Evolutionary conservation across 768 basidiomycete genomes (phyloP).

Genomic region (Boletus reticulatus): DNA sequence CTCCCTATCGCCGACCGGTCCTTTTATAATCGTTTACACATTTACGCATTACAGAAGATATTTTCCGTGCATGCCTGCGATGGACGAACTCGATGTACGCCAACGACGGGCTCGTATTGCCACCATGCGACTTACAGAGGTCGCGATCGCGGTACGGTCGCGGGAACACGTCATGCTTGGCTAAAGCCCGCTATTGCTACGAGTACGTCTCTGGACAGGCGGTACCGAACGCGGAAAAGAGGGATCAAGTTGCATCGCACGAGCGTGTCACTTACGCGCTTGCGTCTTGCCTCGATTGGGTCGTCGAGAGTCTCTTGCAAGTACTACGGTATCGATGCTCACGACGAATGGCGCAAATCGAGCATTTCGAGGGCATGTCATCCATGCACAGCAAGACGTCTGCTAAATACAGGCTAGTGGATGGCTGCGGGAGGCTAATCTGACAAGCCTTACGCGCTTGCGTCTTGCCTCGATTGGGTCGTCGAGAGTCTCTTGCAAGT

Average conservation of each 20-base stretch:
- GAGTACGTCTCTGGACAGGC: background rate
- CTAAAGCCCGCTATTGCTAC: slow-evolving; percentile 8
- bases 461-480: background rate
- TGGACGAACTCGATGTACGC: background rate
- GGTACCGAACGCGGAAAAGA: slow-evolving; percentile 4
- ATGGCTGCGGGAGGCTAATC: slow-evolving; percentile 22
- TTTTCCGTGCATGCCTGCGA: background rate
- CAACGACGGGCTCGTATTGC: slow-evolving; percentile 11
- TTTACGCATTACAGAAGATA: slow-evolving; percentile 7
- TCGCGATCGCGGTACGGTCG: slow-evolving; percentile 28
- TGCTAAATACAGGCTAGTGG: slow-evolving; percentile 12
- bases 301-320: background rate
- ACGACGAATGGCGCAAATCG: slow-evolving; percentile 6
- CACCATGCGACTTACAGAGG: slow-evolving; percentile 9
- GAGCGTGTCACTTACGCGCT: slow-evolving; percentile 5
- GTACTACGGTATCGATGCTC: background rate
- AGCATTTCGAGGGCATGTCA: slow-evolving; percentile 4
- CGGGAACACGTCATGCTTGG: slow-evolving; percentile 16
- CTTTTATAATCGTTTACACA: slow-evolving; percentile 10
- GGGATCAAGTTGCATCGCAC: background rate
- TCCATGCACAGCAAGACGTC: slow-evolving; percentile 9
- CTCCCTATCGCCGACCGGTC: slow-evolving; percentile 18
- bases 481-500: background rate
- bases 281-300: background rate
- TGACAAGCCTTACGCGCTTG: too few relatives aligned